phyloP scores from a whole-genome alignment of 768 basidiomycete species.

The Agaricus sinodeliciosus region DNA sequence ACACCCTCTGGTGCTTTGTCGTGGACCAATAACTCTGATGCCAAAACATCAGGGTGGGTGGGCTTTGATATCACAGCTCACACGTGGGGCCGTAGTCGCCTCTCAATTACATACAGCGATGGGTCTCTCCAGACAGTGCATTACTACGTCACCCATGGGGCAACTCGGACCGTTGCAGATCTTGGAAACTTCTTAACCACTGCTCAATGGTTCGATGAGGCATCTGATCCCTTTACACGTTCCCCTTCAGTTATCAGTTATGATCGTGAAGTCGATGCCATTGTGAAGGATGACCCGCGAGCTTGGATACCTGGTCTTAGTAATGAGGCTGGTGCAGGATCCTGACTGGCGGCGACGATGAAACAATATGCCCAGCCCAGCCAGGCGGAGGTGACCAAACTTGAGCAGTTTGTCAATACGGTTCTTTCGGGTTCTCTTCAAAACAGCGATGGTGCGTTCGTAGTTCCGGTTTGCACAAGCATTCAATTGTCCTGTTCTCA shows the following conservation, averaged over 20 bases:
- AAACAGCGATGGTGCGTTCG: constrained; percentile 33
- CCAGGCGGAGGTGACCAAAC: constrained; percentile 44
- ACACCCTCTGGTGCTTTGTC: constrained; percentile 40
- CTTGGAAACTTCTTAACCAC: constrained; percentile 50
- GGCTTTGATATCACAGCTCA: constrained; percentile 40
- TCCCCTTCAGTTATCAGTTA: constrained; percentile 51
- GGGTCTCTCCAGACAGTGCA: constrained; percentile 47
- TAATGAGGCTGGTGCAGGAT: constrained; percentile 55
- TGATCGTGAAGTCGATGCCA: constrained; percentile 42
- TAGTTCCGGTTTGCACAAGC: neutral
- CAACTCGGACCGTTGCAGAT: constrained; percentile 37
- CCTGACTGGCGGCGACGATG: constrained; percentile 50
- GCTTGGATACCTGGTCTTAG: constrained; percentile 57
- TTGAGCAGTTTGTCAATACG: constrained; percentile 41
- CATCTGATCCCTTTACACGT: constrained; percentile 44
- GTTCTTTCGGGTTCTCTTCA: constrained; percentile 46
- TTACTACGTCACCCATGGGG: constrained; percentile 43
- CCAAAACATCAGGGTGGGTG: constrained; percentile 32
- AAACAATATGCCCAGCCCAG: constrained; percentile 51
- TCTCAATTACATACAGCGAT: constrained; percentile 44
- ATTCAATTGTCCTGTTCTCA: neutral
- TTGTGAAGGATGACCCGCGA: constrained; percentile 43
- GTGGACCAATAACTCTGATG: constrained; percentile 38
- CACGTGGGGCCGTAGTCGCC: constrained; percentile 42
- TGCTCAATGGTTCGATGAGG: constrained; percentile 44